Percentiles rank a stretch among this genome's conserved stretches.
These are phyloP conservation scores for Fusarium secorum DNA, from an alignment of 2,329 filamentous ascomycete genomes.

Conservation along the genomic window DNA sequence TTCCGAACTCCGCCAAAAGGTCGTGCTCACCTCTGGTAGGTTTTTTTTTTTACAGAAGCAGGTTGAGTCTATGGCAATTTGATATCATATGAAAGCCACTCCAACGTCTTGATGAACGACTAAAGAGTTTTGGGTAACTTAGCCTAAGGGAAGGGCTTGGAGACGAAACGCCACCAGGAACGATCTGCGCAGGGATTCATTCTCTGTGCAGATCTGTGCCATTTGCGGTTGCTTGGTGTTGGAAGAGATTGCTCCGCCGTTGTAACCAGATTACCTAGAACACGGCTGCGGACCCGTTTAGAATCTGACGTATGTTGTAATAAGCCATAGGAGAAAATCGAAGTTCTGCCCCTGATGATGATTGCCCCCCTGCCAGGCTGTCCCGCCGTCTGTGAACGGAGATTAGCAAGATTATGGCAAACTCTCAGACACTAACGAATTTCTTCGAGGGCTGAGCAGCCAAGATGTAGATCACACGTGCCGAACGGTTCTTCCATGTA, in stretches of 20 bases:
- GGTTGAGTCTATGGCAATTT: background rate
- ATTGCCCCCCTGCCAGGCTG: background rate
- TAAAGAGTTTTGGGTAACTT: conserved; percentile 8
- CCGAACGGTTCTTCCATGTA: conserved; percentile 33
- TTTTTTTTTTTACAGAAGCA: background rate
- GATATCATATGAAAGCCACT: conserved; percentile 11
- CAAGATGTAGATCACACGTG: conserved; percentile 38
- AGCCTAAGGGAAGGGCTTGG: conserved; percentile 26
- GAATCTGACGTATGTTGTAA: conserved; percentile 15
- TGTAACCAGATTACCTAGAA: conserved; percentile 12
- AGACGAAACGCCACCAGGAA: conserved; percentile 37
- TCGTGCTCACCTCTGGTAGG: background rate
- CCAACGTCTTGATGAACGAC: conserved; percentile 22
- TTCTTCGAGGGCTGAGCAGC: conserved; percentile 11
- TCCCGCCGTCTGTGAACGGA: conserved; percentile 27
- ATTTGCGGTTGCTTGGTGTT: conserved; percentile 32
- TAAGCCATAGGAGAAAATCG: background rate
- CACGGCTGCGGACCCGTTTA: background rate
- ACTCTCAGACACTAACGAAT: conserved; percentile 13
- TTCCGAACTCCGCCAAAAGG: background rate
- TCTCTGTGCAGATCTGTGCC: conserved; percentile 37
- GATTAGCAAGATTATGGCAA: conserved; percentile 5
- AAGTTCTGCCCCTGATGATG: background rate
- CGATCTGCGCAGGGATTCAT: conserved; percentile 41
- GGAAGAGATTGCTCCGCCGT: conserved; percentile 20